Evolutionary conservation across 345 rosid species (phyloP).

Genomic region (Lepidium didymum): DNA sequence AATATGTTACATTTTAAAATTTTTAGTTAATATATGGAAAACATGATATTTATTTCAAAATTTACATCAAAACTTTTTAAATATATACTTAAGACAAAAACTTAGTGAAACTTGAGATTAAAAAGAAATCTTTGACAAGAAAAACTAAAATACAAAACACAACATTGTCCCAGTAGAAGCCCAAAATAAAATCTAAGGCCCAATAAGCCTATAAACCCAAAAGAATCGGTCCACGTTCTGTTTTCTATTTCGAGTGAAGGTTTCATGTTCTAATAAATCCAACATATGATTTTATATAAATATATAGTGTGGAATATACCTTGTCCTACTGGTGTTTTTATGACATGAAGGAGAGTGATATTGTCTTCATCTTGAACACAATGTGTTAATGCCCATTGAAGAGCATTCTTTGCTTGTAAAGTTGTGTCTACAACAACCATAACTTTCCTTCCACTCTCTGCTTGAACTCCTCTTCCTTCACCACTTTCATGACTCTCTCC

Average conservation of each 20-base stretch:
- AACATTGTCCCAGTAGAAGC: not conserved
- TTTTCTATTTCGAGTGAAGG: not conserved
- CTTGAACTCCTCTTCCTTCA: constrained; percentile 11
- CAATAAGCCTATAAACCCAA: not conserved
- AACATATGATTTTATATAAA: not conserved
- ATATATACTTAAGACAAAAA: not conserved
- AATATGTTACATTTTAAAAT: too few species aligned
- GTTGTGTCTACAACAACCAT: constrained; percentile 90
- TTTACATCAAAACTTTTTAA: not conserved
- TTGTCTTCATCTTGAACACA: constrained; percentile 75
- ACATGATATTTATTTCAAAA: not conserved
- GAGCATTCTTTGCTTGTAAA: constrained; percentile 73
- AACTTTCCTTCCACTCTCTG: constrained; percentile 54
- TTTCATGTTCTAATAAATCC: not conserved
- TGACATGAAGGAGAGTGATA: constrained; percentile 64
- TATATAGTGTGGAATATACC: constrained; percentile 26
- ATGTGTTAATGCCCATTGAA: constrained; percentile 95
- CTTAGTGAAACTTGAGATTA: not conserved
- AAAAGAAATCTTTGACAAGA: not conserved
- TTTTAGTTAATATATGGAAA: not conserved
- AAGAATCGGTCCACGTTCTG: not conserved
- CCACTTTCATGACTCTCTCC: constrained; percentile 22
- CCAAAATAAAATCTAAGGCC: not conserved
- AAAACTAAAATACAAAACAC: not conserved
- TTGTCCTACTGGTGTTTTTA: constrained; percentile 30